These are phyloP conservation scores for Cyanidioschyzon merolae DNA, from an alignment of 23 red algal genomes.

Conservation along the genomic window DNA sequence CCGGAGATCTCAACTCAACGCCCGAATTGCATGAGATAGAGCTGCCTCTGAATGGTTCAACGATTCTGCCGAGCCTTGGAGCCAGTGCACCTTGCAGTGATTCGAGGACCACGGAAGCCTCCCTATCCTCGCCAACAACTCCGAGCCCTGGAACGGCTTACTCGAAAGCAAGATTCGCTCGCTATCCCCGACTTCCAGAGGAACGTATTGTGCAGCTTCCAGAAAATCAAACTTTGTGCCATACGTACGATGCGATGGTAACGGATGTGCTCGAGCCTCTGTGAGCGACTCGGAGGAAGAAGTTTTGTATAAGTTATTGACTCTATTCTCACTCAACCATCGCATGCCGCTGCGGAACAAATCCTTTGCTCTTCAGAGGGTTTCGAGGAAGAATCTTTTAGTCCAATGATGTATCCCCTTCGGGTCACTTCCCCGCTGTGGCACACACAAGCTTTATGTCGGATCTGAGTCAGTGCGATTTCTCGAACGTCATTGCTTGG, in stretches of 20 bases:
- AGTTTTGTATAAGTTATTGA: conserved; percentile 17
- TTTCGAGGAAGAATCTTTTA: not conserved
- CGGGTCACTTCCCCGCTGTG: conserved; percentile 21
- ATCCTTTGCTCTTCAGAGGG: conserved; percentile 1
- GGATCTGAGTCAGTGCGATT: not conserved
- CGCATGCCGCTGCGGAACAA: not conserved
- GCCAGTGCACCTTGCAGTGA: not conserved
- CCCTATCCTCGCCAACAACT: no score
- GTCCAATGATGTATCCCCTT: conserved; percentile 21
- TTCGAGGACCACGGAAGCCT: not conserved
- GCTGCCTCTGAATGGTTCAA: conserved; percentile 12
- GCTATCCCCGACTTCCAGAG: not conserved
- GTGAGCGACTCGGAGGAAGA: conserved; percentile 16
- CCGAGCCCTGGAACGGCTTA: no score
- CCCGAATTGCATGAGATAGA: not conserved
- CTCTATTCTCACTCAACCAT: conserved; percentile 20
- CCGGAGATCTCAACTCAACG: conserved; percentile 19
- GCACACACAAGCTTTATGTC: not conserved
- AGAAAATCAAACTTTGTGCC: not conserved
- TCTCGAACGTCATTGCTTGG: not conserved
- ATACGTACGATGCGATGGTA: not conserved
- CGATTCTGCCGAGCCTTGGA: not conserved
- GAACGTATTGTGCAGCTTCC: not conserved
- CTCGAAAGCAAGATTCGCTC: no score
- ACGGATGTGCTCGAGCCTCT: not conserved